A percentile compares a stretch with the other conserved stretches of the same genome.
These are phyloP conservation scores for Casaregolazyma lundiana DNA, from an alignment of 1,139 yeast species.

Conservation along the genomic window DNA sequence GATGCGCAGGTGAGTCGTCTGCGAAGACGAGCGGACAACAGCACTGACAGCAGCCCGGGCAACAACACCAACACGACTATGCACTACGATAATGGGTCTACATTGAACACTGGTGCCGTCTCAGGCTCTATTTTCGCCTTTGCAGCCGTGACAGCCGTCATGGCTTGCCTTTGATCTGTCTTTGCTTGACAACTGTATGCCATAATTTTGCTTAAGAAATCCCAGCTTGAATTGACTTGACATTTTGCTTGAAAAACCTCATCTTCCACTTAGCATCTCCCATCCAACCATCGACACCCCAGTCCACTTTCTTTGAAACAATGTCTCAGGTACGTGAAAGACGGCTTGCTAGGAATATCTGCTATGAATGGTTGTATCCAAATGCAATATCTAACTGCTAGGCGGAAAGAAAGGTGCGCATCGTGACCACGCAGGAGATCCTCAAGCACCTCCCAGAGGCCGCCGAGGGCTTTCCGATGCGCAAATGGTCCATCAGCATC, in stretches of 20 bases:
- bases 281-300: too few relatives aligned
- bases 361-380: too few relatives aligned
- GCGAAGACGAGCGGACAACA: background rate
- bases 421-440: conserved; percentile 82
- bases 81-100: background rate
- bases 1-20: background rate
- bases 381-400: conserved; percentile 5
- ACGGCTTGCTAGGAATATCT: conserved; percentile 1
- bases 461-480: conserved; percentile 90
- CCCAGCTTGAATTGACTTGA: too few relatives aligned
- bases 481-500: conserved; percentile 84
- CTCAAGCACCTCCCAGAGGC: conserved; percentile 81
- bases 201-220: too few relatives aligned
- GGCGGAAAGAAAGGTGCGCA: conserved; percentile 81
- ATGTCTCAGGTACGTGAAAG: conserved; percentile 19
- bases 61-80: background rate
- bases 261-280: too few relatives aligned
- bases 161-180: background rate
- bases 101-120: background rate
- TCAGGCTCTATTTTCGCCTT: background rate
- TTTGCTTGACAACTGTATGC: too few relatives aligned
- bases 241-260: too few relatives aligned
- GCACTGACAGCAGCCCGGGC: too few relatives aligned
- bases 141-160: background rate
- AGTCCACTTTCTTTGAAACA: background rate